Evolutionary conservation across 2,329 filamentous ascomycete species (phyloP), one percentile per base, ranked within the genome.

Genomic region (Davidsoniella virescens): DNA sequence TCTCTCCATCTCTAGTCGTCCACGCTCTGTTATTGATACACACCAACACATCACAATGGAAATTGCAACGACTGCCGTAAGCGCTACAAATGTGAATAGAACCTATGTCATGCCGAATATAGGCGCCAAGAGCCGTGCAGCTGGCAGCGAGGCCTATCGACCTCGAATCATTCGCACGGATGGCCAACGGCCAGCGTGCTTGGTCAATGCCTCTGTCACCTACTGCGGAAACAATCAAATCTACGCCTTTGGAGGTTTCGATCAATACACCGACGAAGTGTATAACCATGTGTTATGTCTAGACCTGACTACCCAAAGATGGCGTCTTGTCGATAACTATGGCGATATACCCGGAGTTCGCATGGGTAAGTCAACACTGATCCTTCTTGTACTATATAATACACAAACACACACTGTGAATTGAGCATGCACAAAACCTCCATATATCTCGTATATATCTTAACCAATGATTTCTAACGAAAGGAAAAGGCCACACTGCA

Each of bases 201-300:
- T 98, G 46, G 90, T 98, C 57, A 98, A 98, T 70, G 92, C 92
- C 48, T 96, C 92, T 1, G 90, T 96, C 54, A 98, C 92, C n/a
- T 95, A 94, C 64, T 94, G 92, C 60, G 88, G 88, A 53, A 92
- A 94, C 67, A 92, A 96, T 63, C 81, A 92, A 65, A 96, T 98
- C 59, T 96, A 93, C 65, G 92, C 90, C 9, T 98, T 98, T 70
- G 92, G 92, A 41, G 92, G 92, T 16, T 98, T 98, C 61, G 92
- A 98, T 62, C 90, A 96, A 65, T 96, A 94, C 62, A 98, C 92
- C 0, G 92, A 98, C 63, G 92, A 98, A 69, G 85, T 98, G 16
- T 98, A 98, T 67, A 98, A 98, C 62, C 92, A 98, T 67, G 92
- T 98, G 40, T 71, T 98, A 55, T 82, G 80, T 59, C 69, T 98